phyloP scores from a whole-genome alignment of 2,329 filamentous ascomycete genomes.

The Bertia moriformis region DNA sequence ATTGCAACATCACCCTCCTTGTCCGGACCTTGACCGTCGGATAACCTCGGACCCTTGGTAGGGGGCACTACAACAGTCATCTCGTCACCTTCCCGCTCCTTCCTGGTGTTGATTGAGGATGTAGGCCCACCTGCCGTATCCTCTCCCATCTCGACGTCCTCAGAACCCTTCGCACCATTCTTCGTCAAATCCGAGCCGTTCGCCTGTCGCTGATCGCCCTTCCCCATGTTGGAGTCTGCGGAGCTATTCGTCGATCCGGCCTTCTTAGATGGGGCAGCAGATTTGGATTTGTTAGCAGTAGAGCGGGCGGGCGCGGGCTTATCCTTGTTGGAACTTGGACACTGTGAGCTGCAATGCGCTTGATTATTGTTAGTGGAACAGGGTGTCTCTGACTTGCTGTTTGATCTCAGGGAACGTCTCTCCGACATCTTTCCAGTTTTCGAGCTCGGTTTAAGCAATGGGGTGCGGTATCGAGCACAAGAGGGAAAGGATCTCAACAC shows the following conservation, averaged over 20 bases:
- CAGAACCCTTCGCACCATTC: slow-evolving; percentile 27
- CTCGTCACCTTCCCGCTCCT: slow-evolving; percentile 43
- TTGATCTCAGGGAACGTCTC: not conserved
- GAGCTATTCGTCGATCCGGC: not conserved
- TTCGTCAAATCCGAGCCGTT: slow-evolving; percentile 26
- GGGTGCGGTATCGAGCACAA: not conserved
- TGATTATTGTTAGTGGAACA: not conserved
- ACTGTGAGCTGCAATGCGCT: not conserved
- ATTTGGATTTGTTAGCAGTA: not conserved
- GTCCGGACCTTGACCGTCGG: slow-evolving; percentile 16
- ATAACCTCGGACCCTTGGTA: slow-evolving; percentile 38
- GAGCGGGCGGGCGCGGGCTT: not conserved
- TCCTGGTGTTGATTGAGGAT: slow-evolving; percentile 1
- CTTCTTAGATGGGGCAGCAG: not conserved
- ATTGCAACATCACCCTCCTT: slow-evolving; percentile 59
- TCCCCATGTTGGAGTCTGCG: slow-evolving; percentile 4
- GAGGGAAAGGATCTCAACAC: not conserved
- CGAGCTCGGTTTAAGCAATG: not conserved
- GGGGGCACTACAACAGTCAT: slow-evolving; percentile 72
- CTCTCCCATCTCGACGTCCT: slow-evolving; percentile 32
- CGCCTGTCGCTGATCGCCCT: slow-evolving; percentile 23
- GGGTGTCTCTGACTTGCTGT: not conserved
- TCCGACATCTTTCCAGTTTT: slow-evolving; percentile 1
- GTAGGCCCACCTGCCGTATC: slow-evolving; percentile 11
- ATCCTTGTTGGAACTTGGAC: not conserved